A percentile compares a stretch with the other conserved stretches of the same genome.
Evolutionary conservation across 2,329 filamentous ascomycete genomes (phyloP).

Genomic region (Ophiognomonia clavigignenti-juglandacearum): DNA sequence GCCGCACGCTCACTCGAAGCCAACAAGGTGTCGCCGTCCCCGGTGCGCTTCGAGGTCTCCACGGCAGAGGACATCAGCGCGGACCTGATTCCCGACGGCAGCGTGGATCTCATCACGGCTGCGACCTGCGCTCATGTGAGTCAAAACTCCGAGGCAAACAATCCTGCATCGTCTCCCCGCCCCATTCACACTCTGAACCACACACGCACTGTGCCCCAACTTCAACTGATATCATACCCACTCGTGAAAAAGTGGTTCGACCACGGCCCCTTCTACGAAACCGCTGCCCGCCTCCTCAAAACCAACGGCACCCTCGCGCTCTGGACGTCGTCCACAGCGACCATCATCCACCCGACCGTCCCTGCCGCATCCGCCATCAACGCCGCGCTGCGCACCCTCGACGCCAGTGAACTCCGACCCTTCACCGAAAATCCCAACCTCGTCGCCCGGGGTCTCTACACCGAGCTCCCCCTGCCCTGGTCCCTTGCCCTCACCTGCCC

Average conservation of each 20-base stretch:
- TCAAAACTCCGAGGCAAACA: neutral
- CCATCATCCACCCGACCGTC: constrained; percentile 20
- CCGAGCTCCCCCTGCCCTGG: constrained; percentile 45
- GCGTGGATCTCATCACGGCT: constrained; percentile 45
- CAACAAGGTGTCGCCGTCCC: constrained; percentile 17
- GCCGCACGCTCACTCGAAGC: constrained; percentile 33
- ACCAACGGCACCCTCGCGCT: constrained; percentile 39
- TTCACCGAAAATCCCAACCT: constrained; percentile 38
- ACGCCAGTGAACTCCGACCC: constrained; percentile 29
- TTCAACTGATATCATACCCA: neutral
- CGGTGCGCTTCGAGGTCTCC: constrained; percentile 32
- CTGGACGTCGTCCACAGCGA: constrained; percentile 36
- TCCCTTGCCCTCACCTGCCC: too few species aligned
- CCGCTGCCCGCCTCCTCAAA: constrained; percentile 12
- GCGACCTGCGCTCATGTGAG: constrained; percentile 43
- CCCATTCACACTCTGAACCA: too few species aligned
- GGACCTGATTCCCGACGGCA: constrained; percentile 25
- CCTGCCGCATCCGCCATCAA: constrained; percentile 39
- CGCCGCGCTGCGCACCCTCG: constrained; percentile 31
- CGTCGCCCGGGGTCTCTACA: constrained; percentile 35
- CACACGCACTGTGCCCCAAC: neutral
- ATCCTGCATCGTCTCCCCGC: neutral
- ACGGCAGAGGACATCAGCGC: constrained; percentile 38
- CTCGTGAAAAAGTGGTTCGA: constrained; percentile 44
- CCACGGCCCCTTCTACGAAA: constrained; percentile 14